These are phyloP conservation scores for Wickerhamomyces rabaulensis DNA, from an alignment of 805 yeast species.

Conservation along the genomic window DNA sequence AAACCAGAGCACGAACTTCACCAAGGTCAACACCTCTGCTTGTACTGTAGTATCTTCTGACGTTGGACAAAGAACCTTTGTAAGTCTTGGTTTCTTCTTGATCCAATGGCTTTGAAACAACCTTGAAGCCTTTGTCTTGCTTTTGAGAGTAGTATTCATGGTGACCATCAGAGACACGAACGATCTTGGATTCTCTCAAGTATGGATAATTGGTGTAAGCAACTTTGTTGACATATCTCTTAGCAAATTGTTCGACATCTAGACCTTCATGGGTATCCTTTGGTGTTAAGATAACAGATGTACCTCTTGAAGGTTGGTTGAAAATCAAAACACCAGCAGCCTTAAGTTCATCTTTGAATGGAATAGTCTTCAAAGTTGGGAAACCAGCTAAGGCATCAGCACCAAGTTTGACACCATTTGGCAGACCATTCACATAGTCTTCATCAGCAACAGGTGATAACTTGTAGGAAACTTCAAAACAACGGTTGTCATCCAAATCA, in stretches of 20 bases:
- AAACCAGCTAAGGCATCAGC: conserved; percentile 78
- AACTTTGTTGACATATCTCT: conserved; percentile 51
- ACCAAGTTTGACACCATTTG: conserved; percentile 65
- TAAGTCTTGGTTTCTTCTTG: conserved; percentile 44
- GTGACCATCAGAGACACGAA: conserved; percentile 52
- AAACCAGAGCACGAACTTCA: conserved; percentile 50
- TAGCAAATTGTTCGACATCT: conserved; percentile 59
- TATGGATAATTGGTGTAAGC: conserved; percentile 91
- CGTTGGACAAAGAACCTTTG: conserved; percentile 32
- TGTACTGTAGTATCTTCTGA: conserved; percentile 39
- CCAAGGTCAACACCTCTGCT: conserved; percentile 61
- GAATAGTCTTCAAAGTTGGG: conserved; percentile 74
- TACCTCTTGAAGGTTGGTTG: conserved; percentile 79
- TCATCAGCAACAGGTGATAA: conserved; percentile 42
- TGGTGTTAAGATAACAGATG: conserved; percentile 67
- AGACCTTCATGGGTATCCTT: conserved; percentile 50
- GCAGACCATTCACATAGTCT: conserved; percentile 48
- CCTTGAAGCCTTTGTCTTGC: conserved; percentile 28
- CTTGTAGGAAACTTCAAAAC: conserved; percentile 55
- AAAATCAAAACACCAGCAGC: conserved; percentile 69
- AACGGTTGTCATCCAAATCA: conserved; percentile 75
- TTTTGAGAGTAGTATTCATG: conserved; percentile 35
- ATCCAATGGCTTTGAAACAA: conserved; percentile 35
- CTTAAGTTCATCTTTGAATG: conserved; percentile 48
- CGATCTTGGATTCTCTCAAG: conserved; percentile 71